Percentiles rank a stretch among this genome's conserved stretches.
These are phyloP conservation scores for Hericium erinaceus DNA, from an alignment of 768 basidiomycete genomes.

Conservation along the genomic window DNA sequence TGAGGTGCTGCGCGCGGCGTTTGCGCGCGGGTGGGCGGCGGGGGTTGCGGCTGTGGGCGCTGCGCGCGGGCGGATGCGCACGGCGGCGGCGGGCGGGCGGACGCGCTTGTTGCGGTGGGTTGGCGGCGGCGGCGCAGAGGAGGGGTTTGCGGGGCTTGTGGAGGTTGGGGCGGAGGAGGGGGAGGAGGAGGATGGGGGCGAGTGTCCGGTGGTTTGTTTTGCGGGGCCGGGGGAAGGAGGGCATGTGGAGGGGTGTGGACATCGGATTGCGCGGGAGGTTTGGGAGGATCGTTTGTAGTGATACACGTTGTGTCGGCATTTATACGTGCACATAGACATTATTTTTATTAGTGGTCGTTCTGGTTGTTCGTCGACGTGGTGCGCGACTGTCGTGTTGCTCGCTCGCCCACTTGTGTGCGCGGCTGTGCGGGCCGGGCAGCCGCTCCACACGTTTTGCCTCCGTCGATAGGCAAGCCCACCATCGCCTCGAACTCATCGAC, in stretches of 20 bases:
- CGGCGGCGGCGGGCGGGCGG: slow-evolving; percentile 37
- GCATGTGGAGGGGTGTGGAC: slow-evolving; percentile 31
- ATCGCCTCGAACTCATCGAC: too few relatives aligned
- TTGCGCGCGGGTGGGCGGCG: slow-evolving; percentile 54
- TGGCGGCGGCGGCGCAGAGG: slow-evolving; percentile 14
- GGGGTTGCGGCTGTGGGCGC: slow-evolving; percentile 45
- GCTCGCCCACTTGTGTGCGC: background rate
- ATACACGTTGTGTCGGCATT: background rate
- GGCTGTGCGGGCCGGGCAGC: background rate
- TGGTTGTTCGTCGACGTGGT: background rate
- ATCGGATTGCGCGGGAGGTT: slow-evolving; percentile 23
- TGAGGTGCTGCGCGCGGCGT: slow-evolving; percentile 36
- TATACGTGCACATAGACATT: background rate
- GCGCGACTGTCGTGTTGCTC: background rate
- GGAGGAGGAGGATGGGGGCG: background rate
- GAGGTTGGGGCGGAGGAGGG: slow-evolving; percentile 20
- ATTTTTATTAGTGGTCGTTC: background rate
- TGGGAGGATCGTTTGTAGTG: slow-evolving; percentile 25
- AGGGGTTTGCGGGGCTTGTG: slow-evolving; percentile 23
- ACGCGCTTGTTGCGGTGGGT: slow-evolving; percentile 34
- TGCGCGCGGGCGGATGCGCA: slow-evolving; percentile 34
- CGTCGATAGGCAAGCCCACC: background rate
- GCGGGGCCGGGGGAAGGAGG: slow-evolving; percentile 22
- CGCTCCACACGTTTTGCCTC: background rate
- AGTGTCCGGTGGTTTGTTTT: slow-evolving; percentile 31